Percentiles rank a stretch among this genome's conserved stretches.
These are phyloP conservation scores for Lipomyces starkeyi DNA, from an alignment of 805 yeast species.

Conservation along the genomic window DNA sequence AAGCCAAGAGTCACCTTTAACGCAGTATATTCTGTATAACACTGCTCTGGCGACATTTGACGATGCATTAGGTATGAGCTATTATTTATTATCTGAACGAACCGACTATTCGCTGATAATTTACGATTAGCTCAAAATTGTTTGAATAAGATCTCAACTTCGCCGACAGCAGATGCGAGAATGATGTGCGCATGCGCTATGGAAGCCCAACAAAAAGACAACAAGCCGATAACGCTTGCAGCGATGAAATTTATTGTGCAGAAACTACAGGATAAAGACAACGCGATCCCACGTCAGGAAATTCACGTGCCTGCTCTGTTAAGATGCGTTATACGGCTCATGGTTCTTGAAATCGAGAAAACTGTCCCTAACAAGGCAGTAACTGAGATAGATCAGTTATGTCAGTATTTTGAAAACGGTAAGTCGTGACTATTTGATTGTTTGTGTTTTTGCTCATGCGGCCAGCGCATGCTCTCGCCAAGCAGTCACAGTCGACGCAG, in stretches of 20 bases:
- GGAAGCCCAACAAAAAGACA: slow-evolving; percentile 29
- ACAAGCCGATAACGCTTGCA: slow-evolving; percentile 22
- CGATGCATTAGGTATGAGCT: slow-evolving; percentile 14
- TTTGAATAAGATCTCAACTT: slow-evolving; percentile 11
- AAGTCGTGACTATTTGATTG: not conserved
- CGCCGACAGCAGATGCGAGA: slow-evolving; percentile 9
- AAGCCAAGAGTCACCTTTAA: slow-evolving; percentile 20
- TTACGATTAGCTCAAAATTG: slow-evolving; percentile 13
- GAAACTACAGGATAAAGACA: slow-evolving; percentile 6
- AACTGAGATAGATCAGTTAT: slow-evolving; percentile 15
- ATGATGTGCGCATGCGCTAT: slow-evolving; percentile 29
- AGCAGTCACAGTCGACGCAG: not conserved
- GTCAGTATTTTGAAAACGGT: slow-evolving; percentile 27
- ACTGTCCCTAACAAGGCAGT: not conserved
- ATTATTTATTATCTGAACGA: not conserved
- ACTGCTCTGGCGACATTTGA: slow-evolving; percentile 23
- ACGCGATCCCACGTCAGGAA: not conserved
- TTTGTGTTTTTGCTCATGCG: not conserved
- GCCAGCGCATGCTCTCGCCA: slow-evolving; percentile 17
- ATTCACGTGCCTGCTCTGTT: slow-evolving; percentile 24
- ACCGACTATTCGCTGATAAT: not conserved
- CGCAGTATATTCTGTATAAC: slow-evolving; percentile 24
- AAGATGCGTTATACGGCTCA: slow-evolving; percentile 28
- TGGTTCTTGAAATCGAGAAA: slow-evolving; percentile 14
- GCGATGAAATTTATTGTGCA: slow-evolving; percentile 26